A percentile compares a stretch with the other conserved stretches of the same genome.
phyloP scores from a whole-genome alignment of 2,329 filamentous ascomycete genomes.

The Aspergillus aculeatinus region DNA sequence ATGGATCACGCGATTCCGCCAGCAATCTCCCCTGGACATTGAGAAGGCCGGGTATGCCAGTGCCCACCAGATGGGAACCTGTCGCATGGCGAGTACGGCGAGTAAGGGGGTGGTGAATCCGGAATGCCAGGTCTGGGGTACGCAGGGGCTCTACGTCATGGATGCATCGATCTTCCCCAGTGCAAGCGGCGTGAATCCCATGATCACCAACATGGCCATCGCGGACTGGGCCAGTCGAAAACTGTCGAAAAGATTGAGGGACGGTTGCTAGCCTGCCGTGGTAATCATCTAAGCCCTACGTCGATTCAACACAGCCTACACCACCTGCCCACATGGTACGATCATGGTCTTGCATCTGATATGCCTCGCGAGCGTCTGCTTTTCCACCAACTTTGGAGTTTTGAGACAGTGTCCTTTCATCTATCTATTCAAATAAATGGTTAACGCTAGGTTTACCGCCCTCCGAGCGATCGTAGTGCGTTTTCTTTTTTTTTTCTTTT shows the following conservation, averaged over 20 bases:
- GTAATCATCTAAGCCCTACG: no score
- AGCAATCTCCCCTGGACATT: conserved; percentile 46
- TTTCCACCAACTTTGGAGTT: no score
- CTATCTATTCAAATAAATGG: no score
- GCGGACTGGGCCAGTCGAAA: conserved; percentile 47
- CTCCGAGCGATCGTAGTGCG: no score
- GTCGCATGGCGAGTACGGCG: conserved; percentile 47
- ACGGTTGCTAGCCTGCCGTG: no score
- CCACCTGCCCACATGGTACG: no score
- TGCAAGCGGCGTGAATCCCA: conserved; percentile 54
- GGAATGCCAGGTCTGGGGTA: conserved; percentile 49
- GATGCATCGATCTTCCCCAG: conserved; percentile 53
- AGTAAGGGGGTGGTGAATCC: conserved; percentile 47
- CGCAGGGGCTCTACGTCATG: conserved; percentile 47
- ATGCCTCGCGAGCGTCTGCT: no score
- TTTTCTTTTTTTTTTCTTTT: no score
- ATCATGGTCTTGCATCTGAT: no score
- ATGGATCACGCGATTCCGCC: conserved; percentile 54
- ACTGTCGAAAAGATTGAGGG: background rate
- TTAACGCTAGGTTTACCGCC: no score
- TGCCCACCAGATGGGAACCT: conserved; percentile 54
- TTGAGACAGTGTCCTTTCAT: no score
- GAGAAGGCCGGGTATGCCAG: conserved; percentile 47
- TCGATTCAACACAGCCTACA: no score
- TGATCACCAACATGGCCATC: conserved; percentile 54